These are phyloP conservation scores for Diacronema lutheri DNA, from an alignment of 78 protist species.

Conservation along the genomic window DNA sequence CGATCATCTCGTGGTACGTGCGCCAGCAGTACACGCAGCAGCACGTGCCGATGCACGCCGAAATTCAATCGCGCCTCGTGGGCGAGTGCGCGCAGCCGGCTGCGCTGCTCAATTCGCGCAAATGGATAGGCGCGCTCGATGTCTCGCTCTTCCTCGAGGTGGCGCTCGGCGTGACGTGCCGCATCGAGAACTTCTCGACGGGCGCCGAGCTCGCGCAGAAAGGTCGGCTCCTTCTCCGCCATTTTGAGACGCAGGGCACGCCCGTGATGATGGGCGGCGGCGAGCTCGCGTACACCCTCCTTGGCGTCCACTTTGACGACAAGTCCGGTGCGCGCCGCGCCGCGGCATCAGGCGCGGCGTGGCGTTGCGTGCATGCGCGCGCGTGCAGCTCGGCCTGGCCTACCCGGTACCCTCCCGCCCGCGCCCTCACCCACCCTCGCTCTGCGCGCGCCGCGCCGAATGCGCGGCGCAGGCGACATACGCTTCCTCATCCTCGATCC, in stretches of 20 bases:
- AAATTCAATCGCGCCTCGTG: conserved; percentile 68
- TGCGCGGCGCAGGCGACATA: conserved; percentile 29
- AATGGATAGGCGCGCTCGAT: conserved; percentile 78
- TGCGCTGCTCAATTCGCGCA: conserved; percentile 53
- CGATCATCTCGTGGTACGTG: conserved; percentile 66
- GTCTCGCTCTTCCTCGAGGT: not conserved
- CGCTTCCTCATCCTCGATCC: conserved; percentile 81
- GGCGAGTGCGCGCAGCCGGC: conserved; percentile 49
- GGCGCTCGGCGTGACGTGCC: conserved; percentile 8
- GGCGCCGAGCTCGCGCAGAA: not conserved
- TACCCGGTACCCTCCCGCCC: too few relatives aligned
- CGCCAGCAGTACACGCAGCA: conserved; percentile 30
- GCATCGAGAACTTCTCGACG: not conserved
- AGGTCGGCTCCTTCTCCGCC: conserved; percentile 33
- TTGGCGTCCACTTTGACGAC: conserved; percentile 62
- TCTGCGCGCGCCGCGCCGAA: not conserved
- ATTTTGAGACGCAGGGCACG: conserved; percentile 58
- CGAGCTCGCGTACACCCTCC: conserved; percentile 72
- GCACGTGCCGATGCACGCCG: conserved; percentile 55
- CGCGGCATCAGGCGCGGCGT: not conserved
- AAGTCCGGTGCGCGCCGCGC: conserved; percentile 18
- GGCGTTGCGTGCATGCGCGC: too few relatives aligned
- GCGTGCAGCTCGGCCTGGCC: too few relatives aligned
- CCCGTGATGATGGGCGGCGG: conserved; percentile 20
- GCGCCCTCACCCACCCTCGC: too few relatives aligned